Evolutionary conservation across 108 stramenopile species (phyloP).

Genomic region (Fragilaria crotonensis): DNA sequence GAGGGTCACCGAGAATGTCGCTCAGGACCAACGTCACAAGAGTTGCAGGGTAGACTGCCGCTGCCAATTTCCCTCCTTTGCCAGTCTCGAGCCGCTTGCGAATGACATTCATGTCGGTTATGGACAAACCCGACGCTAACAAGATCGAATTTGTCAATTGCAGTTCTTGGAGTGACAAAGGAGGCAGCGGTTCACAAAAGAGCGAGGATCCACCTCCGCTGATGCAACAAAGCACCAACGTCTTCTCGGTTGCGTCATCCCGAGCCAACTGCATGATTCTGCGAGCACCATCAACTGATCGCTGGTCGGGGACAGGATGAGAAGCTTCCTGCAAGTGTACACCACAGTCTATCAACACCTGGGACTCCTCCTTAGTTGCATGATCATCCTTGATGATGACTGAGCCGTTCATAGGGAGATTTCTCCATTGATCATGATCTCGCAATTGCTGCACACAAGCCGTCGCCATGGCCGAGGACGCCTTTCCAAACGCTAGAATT

Average conservation of each 20-base stretch:
- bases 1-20: slow-evolving; percentile 83
- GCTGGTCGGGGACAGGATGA: slow-evolving; percentile 78
- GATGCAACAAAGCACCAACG: slow-evolving; percentile 63
- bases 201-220: slow-evolving; percentile 82
- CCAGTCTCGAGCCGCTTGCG: slow-evolving; percentile 70
- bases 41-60: slow-evolving; percentile 46
- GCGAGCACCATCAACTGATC: slow-evolving; percentile 51
- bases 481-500: slow-evolving; percentile 74
- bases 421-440: not conserved
- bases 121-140: slow-evolving; percentile 69
- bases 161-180: slow-evolving; percentile 55
- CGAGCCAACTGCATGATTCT: slow-evolving; percentile 43
- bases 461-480: slow-evolving; percentile 74
- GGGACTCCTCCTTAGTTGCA: slow-evolving; percentile 51
- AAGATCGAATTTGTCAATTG: slow-evolving; percentile 46
- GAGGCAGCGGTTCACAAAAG: slow-evolving; percentile 58
- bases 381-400: slow-evolving; percentile 84
- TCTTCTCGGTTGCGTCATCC: slow-evolving; percentile 13
- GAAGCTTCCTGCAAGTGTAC: slow-evolving; percentile 49
- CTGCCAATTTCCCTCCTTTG: slow-evolving; percentile 71
- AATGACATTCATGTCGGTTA: slow-evolving; percentile 80
- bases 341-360: slow-evolving; percentile 25
- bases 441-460: slow-evolving; percentile 40
- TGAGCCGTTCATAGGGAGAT: slow-evolving; percentile 22
- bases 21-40: slow-evolving; percentile 52